Evolutionary conservation across 2,329 filamentous ascomycete species (phyloP).

Genomic region (Xylaria sp.): DNA sequence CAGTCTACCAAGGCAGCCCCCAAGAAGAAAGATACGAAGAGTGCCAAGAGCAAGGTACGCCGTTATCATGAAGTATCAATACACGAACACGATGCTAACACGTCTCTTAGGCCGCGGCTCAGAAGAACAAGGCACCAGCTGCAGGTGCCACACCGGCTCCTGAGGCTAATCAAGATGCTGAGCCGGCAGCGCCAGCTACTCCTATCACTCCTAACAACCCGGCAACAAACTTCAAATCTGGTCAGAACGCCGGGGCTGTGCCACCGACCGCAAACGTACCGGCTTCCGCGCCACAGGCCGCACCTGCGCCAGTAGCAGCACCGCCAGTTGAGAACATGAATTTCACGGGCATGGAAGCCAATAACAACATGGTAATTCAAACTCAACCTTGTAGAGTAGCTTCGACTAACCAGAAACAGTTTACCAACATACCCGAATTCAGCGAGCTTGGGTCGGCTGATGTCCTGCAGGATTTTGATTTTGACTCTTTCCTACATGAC

Average conservation of each 20-base stretch:
- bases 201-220: constrained; percentile 70
- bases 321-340: constrained; percentile 61
- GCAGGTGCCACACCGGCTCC: constrained; percentile 67
- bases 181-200: constrained; percentile 70
- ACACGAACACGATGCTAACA: constrained; percentile 45
- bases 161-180: constrained; percentile 66
- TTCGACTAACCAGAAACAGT: constrained; percentile 49
- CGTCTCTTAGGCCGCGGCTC: constrained; percentile 60
- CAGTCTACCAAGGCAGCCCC: constrained; percentile 78
- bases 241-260: constrained; percentile 55
- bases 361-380: constrained; percentile 57
- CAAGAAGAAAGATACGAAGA: constrained; percentile 80
- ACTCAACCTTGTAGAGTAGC: neutral
- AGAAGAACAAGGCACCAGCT: constrained; percentile 70
- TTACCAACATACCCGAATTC: constrained; percentile 61
- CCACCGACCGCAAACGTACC: constrained; percentile 57
- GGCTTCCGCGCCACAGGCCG: constrained; percentile 57
- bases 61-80: neutral
- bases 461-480: constrained; percentile 74
- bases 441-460: constrained; percentile 62
- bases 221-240: constrained; percentile 57
- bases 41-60: constrained; percentile 74
- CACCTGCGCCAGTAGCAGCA: constrained; percentile 57
- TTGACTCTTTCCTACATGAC: constrained; percentile 74
- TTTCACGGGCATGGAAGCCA: constrained; percentile 58